phyloP scores from a whole-genome alignment of 257 asterid species.

The Solanum chilense region DNA sequence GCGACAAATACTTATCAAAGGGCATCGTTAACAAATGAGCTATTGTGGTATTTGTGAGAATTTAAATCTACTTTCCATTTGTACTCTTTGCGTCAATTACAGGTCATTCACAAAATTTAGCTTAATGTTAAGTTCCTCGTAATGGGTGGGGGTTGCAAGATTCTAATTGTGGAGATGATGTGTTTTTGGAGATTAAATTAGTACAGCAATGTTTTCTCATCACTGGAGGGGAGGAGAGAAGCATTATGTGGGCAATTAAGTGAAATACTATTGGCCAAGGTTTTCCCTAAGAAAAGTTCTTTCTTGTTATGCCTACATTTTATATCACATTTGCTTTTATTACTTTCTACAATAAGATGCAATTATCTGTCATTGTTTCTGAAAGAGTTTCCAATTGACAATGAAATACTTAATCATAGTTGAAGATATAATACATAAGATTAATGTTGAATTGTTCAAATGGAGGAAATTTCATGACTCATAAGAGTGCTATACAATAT shows the following conservation, averaged over 20 bases:
- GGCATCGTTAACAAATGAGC: constrained; percentile 10
- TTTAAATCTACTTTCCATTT: constrained; percentile 76
- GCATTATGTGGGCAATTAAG: constrained; percentile 60
- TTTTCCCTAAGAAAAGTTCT: constrained; percentile 2
- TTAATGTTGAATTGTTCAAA: no score
- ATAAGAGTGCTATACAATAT: no score
- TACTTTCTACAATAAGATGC: background rate
- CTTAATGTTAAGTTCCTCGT: background rate
- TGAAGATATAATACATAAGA: no score
- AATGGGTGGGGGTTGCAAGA: background rate
- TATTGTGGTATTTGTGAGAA: constrained; percentile 76
- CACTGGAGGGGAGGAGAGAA: constrained; percentile 63
- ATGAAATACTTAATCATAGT: no score
- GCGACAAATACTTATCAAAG: background rate
- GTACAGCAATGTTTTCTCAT: constrained; percentile 41
- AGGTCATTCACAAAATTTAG: constrained; percentile 26
- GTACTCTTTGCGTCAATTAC: constrained; percentile 73
- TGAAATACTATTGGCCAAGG: constrained; percentile 81
- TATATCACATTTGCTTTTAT: background rate
- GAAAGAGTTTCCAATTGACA: no score
- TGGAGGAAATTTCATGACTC: no score
- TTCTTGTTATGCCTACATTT: background rate
- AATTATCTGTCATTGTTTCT: background rate
- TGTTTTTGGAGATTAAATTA: constrained; percentile 49
- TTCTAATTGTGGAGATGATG: constrained; percentile 1